phyloP scores from a whole-genome alignment of 2,329 filamentous ascomycete species.

The Fusarium mexicanum region DNA sequence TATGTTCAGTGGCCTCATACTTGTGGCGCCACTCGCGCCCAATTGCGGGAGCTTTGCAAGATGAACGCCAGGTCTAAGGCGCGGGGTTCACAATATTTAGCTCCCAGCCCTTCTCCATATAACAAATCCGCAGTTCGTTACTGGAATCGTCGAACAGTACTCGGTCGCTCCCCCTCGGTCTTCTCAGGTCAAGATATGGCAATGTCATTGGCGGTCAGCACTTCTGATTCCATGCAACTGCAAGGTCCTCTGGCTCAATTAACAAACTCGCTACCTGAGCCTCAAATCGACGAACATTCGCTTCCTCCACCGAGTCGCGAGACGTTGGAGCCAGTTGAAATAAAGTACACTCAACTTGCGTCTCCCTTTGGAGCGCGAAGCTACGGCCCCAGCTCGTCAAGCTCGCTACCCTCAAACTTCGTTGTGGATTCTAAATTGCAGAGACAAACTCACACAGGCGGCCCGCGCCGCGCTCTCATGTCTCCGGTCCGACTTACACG shows the following conservation, averaged over 20 bases:
- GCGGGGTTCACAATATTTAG: constrained; percentile 58
- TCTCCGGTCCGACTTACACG: constrained; percentile 62
- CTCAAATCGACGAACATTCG: constrained; percentile 34
- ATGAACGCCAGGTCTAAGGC: constrained; percentile 59
- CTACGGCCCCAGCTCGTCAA: constrained; percentile 70
- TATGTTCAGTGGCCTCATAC: constrained; percentile 73
- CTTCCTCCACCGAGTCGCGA: constrained; percentile 30
- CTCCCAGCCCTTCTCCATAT: constrained; percentile 66
- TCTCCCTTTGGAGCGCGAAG: constrained; percentile 68
- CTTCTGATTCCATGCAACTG: constrained; percentile 71
- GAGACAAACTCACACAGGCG: constrained; percentile 60
- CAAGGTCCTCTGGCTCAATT: constrained; percentile 69
- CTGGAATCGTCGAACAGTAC: constrained; percentile 60
- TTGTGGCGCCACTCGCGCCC: constrained; percentile 68
- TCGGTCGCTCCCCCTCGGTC: constrained; percentile 56
- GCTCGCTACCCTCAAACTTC: constrained; percentile 54
- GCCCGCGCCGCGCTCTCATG: constrained; percentile 60
- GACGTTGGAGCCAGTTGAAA: constrained; percentile 37
- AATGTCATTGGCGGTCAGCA: constrained; percentile 70
- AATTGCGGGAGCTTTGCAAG: constrained; percentile 71
- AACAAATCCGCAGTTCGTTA: constrained; percentile 60
- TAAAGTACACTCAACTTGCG: constrained; percentile 54
- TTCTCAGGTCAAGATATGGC: constrained; percentile 71
- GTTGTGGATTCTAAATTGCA: constrained; percentile 46
- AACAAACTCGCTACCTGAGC: constrained; percentile 53